Conservation (phyloP, 1,139 yeast species). For the Yamadazyma triangularis region DNA sequence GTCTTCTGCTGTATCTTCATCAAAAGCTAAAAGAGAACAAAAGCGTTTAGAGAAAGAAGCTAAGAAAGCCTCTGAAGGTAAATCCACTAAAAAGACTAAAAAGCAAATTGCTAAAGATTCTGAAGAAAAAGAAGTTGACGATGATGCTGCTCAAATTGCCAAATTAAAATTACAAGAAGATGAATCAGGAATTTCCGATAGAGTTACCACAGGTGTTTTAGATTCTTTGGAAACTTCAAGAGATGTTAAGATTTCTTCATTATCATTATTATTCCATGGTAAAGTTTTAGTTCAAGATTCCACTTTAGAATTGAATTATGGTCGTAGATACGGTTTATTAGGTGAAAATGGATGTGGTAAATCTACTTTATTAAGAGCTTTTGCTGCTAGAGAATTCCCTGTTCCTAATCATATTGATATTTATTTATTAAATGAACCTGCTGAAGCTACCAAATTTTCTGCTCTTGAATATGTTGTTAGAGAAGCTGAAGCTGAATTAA, state of each 20-base stretch:
- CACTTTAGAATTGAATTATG: slow-evolving; percentile 85
- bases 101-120: slow-evolving; percentile 54
- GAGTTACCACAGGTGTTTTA: slow-evolving; percentile 97
- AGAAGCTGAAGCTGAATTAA: slow-evolving; percentile 92
- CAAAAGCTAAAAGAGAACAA: slow-evolving; percentile 97
- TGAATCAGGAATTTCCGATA: slow-evolving; percentile 89
- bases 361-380: slow-evolving; percentile 85
- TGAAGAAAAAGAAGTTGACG: slow-evolving; percentile 57
- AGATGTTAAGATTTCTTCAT: slow-evolving; percentile 88
- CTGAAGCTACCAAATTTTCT: slow-evolving; percentile 85
- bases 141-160: slow-evolving; percentile 71
- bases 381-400: slow-evolving; percentile 96
- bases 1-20: slow-evolving; percentile 61
- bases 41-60: slow-evolving; percentile 57
- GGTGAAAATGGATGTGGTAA: slow-evolving; percentile 99
- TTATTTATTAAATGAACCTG: slow-evolving; percentile 93
- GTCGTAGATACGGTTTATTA: slow-evolving; percentile 92
- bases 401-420: slow-evolving; percentile 89
- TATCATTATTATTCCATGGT: slow-evolving; percentile 94
- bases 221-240: slow-evolving; percentile 86
- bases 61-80: slow-evolving; percentile 71
- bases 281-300: slow-evolving; percentile 94
- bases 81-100: slow-evolving; percentile 59
- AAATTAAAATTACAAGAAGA: slow-evolving; percentile 91
- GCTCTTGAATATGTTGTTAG: slow-evolving; percentile 96